A percentile compares a stretch with the other conserved stretches of the same genome.
phyloP scores from a whole-genome alignment of 331 rosid genomes.

The Erythrophleum ivorense region DNA sequence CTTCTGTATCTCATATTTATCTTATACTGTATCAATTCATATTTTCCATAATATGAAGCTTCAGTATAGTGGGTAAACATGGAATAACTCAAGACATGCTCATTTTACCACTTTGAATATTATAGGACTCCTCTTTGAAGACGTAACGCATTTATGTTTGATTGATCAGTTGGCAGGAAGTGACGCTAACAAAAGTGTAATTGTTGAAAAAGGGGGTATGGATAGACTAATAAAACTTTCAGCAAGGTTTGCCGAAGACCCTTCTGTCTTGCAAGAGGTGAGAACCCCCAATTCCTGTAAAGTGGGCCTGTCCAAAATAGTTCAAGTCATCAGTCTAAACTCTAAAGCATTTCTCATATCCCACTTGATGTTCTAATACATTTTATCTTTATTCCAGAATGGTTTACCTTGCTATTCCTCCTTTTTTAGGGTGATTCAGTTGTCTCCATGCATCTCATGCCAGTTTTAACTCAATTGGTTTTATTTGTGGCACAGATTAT shows the following conservation, averaged over 20 bases:
- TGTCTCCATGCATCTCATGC: constrained; percentile 20
- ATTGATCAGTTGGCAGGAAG: constrained; percentile 90
- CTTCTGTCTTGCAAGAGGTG: constrained; percentile 91
- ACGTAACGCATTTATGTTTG: constrained; percentile 38
- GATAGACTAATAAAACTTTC: constrained; percentile 79
- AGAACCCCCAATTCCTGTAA: constrained; percentile 38
- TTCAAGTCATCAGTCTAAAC: constrained; percentile 25
- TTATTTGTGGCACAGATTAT: constrained; percentile 61
- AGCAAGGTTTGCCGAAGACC: constrained; percentile 77
- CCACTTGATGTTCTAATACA: constrained; percentile 20
- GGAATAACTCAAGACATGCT: neutral
- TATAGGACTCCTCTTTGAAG: neutral
- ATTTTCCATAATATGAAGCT: constrained; percentile 3
- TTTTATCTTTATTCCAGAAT: constrained; percentile 5
- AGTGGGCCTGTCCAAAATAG: constrained; percentile 9
- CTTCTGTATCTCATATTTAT: constrained; percentile 12
- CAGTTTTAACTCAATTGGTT: constrained; percentile 20
- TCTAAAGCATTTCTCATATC: constrained; percentile 31
- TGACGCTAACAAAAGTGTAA: constrained; percentile 71
- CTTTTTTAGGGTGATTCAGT: constrained; percentile 10
- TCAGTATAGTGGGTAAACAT: constrained; percentile 5
- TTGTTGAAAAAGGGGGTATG: constrained; percentile 83
- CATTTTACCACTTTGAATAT: constrained; percentile 8
- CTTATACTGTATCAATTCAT: constrained; percentile 18
- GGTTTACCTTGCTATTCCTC: neutral